Conservation (phyloP, 2,329 filamentous ascomycete species). For the Penicillium sp. region DNA sequence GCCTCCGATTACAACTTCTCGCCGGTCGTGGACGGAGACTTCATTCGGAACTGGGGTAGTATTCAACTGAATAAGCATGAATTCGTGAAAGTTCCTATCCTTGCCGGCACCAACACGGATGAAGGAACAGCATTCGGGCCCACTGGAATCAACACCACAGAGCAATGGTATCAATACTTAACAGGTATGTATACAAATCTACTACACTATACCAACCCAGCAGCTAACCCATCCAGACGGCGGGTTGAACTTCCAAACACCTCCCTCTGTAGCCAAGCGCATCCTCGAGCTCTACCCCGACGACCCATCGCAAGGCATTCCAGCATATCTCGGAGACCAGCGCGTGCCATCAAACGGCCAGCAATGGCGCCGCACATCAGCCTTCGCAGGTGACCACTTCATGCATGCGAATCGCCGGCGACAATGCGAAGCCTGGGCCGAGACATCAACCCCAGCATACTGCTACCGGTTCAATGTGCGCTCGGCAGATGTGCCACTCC, state of each 20-base stretch:
- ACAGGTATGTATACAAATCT: constrained; percentile 21
- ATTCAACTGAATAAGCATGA: constrained; percentile 57
- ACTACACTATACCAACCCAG: not conserved
- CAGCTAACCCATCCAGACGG: constrained; percentile 25
- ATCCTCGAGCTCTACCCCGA: constrained; percentile 56
- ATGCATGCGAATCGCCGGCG: constrained; percentile 59
- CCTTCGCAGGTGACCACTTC: constrained; percentile 55
- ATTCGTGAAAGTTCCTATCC: constrained; percentile 64
- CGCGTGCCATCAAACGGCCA: constrained; percentile 42
- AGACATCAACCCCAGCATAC: constrained; percentile 53
- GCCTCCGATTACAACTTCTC: constrained; percentile 36
- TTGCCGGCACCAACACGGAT: constrained; percentile 65
- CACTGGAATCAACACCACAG: constrained; percentile 55
- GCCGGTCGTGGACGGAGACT: constrained; percentile 57
- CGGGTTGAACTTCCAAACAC: constrained; percentile 23
- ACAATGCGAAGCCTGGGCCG: constrained; percentile 54
- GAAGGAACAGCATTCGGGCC: constrained; percentile 62
- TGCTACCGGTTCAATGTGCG: constrained; percentile 63
- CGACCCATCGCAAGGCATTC: constrained; percentile 51
- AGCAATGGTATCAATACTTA: constrained; percentile 51
- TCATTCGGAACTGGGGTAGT: constrained; percentile 55
- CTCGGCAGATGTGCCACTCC: constrained; percentile 44
- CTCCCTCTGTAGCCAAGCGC: constrained; percentile 33
- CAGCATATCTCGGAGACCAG: constrained; percentile 41
- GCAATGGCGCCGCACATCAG: constrained; percentile 56